Evolutionary conservation across 2,329 filamentous ascomycete species (phyloP), one percentile per base, ranked within the genome.

Genomic region (Remersonia thermophila): DNA sequence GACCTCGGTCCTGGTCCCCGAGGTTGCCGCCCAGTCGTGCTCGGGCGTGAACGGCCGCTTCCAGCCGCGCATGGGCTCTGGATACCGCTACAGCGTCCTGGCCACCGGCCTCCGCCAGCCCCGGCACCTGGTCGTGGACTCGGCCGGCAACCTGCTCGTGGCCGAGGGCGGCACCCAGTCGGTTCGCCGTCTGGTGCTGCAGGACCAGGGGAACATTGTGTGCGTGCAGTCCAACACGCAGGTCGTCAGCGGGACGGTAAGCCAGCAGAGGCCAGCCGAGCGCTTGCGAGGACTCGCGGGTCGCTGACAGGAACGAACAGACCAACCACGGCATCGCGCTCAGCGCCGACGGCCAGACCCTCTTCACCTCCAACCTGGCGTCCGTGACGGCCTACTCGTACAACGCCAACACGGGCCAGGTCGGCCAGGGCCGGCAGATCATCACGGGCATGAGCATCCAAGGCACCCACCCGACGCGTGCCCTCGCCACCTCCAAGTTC

Each of bases 361-460:
- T 57, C 30, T 56, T 51, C 30, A 47, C 33, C 3, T 71, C 67
- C 4, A 63, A 58, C 17, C 42, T 58, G 3, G 57, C 60, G 29
- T 57, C 53, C 27, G 63, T 67, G 8, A 71, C 59, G 44, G 55
- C 63, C 4, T 75, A 69, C 65, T 50, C 55, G 29, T 77, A 76
- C 44, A 57, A 72, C 48, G 51, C 62, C 10, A 42, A 48, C 2
- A 51, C 56, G 9, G 57, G 58, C 14, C 63, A 61, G 2, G 61
- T 61, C 27, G 55, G 58, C 5, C 51, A 53, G 23, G 55, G 56
- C 26, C 56, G 55, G 38, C 58, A 58, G 5, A 42, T 76, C 11
- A 55, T 75, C 16, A 59, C 53, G 20, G 63, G 63, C 25, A 72
- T 75, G 66, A 55, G 55, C 11, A 44, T 46, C 30, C 38, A 36